These are phyloP conservation scores for Artemisia annua DNA, from an alignment of 129 eudicot genomes.

Conservation along the genomic window DNA sequence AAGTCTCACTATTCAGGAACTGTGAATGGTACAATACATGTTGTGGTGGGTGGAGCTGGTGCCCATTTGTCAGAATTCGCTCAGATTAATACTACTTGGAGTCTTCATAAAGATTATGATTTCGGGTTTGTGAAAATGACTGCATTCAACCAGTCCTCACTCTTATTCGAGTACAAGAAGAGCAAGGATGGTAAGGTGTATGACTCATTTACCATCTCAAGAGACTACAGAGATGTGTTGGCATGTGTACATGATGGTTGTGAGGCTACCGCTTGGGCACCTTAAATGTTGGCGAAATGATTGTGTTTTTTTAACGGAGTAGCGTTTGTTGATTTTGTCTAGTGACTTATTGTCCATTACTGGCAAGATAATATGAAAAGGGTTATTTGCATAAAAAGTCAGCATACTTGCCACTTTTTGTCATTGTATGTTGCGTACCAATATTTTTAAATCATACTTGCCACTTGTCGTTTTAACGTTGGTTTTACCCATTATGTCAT, in stretches of 20 bases:
- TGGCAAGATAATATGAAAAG: slow-evolving; percentile 16
- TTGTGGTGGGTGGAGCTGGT: slow-evolving; percentile 81
- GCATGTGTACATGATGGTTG: slow-evolving; percentile 69
- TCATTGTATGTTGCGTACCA: no score
- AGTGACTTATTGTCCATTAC: neutral
- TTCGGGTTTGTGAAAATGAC: slow-evolving; percentile 77
- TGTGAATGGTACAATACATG: slow-evolving; percentile 69
- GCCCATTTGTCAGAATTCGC: slow-evolving; percentile 58
- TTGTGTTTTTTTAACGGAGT: neutral
- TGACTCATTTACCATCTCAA: slow-evolving; percentile 71
- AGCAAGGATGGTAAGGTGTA: slow-evolving; percentile 73
- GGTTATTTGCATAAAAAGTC: no score
- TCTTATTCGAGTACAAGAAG: slow-evolving; percentile 75
- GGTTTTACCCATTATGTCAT: no score
- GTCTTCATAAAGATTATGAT: slow-evolving; percentile 60
- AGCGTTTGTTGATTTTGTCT: neutral
- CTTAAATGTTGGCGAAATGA: slow-evolving; percentile 7
- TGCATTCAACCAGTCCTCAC: slow-evolving; percentile 63
- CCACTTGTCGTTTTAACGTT: no score
- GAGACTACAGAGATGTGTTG: slow-evolving; percentile 74
- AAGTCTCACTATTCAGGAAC: slow-evolving; percentile 65
- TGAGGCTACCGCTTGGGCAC: slow-evolving; percentile 45
- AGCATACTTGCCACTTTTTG: no score
- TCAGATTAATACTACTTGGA: slow-evolving; percentile 57
- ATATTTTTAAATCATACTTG: no score